Conservation (phyloP, 2,329 filamentous ascomycete species). For the Camptophora hylomeconis region DNA sequence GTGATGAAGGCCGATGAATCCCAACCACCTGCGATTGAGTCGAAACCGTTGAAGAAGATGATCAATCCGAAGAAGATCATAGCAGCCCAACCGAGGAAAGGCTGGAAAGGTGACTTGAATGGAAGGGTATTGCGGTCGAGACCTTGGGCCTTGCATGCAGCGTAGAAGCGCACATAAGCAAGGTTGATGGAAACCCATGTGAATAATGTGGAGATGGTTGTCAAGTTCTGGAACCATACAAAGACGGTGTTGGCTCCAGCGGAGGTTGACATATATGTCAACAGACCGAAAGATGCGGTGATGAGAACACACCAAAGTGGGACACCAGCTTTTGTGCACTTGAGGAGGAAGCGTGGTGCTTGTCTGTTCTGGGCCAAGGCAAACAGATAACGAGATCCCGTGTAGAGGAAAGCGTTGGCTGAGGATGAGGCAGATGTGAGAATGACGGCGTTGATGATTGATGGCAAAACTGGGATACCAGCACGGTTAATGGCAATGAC, state of each 20-base stretch:
- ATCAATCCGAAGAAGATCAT: constrained; percentile 39
- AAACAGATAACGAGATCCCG: constrained; percentile 39
- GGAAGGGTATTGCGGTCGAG: constrained; percentile 53
- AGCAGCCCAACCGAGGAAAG: constrained; percentile 55
- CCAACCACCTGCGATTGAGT: constrained; percentile 26
- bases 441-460: constrained; percentile 63
- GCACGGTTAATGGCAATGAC: constrained; percentile 43
- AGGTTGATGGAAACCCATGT: constrained; percentile 56
- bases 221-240: constrained; percentile 56
- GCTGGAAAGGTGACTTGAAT: constrained; percentile 55
- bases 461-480: constrained; percentile 47
- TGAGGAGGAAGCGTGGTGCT: constrained; percentile 42
- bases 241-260: constrained; percentile 52
- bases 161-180: constrained; percentile 59
- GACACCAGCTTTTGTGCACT: constrained; percentile 49
- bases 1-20: constrained; percentile 37
- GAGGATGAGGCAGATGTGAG: constrained; percentile 59
- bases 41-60: constrained; percentile 57
- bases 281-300: constrained; percentile 51
- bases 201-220: constrained; percentile 35
- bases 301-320: constrained; percentile 51
- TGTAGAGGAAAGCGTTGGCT: constrained; percentile 53
- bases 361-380: constrained; percentile 34
- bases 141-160: constrained; percentile 55
- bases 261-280: constrained; percentile 60